These are phyloP conservation scores for Schizothecium vesticola DNA, from an alignment of 495 filamentous ascomycete species.

Conservation along the genomic window DNA sequence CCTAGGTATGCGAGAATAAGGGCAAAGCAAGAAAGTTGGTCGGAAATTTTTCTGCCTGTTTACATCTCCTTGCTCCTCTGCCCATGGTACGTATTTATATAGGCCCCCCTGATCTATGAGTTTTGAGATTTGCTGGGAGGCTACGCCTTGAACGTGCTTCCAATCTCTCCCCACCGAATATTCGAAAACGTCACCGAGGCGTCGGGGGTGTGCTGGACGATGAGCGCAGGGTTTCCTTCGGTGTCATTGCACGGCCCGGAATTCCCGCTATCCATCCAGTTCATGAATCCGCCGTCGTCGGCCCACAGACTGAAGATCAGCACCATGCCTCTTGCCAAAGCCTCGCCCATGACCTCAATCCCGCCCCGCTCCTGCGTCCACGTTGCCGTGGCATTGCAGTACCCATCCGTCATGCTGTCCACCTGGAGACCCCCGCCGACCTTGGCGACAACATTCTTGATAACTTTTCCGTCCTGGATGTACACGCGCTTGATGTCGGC, in stretches of 20 bases:
- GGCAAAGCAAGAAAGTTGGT: too few relatives aligned
- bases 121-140: too few relatives aligned
- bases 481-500: conserved; percentile 59
- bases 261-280: conserved; percentile 53
- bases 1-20: too few relatives aligned
- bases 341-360: conserved; percentile 51
- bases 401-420: conserved; percentile 2
- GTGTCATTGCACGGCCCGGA: conserved; percentile 56
- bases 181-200: conserved; percentile 55
- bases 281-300: conserved; percentile 52
- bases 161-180: conserved; percentile 60
- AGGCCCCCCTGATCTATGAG: too few relatives aligned
- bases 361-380: conserved; percentile 43
- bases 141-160: conserved; percentile 39
- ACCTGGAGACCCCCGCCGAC: background rate
- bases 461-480: conserved; percentile 55
- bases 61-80: too few relatives aligned
- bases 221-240: conserved; percentile 43
- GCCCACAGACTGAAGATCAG: conserved; percentile 59
- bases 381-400: conserved; percentile 12
- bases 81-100: too few relatives aligned
- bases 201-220: conserved; percentile 41
- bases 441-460: conserved; percentile 26
- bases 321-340: conserved; percentile 56
- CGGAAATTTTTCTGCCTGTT: too few relatives aligned